A percentile compares a stretch with the other conserved stretches of the same genome.
These are phyloP conservation scores for Nicotiana tomentosiformis DNA, from an alignment of 257 asterid species.

Conservation along the genomic window DNA sequence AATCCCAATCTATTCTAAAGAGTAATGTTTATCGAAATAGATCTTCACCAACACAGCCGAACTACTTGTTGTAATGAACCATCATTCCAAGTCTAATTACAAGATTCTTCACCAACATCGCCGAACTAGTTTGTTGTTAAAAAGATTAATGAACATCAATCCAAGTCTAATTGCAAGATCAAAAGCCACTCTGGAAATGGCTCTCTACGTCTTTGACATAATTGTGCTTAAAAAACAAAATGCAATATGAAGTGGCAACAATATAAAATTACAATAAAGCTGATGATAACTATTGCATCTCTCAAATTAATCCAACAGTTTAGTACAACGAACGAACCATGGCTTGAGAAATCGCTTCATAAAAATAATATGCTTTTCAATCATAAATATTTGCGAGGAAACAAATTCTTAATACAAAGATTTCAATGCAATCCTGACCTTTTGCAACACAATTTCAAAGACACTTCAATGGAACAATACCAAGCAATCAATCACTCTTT, in stretches of 20 bases:
- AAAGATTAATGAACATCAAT: neutral
- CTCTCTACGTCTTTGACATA: neutral
- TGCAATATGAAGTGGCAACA: neutral
- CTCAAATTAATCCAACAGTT: neutral
- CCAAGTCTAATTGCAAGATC: neutral
- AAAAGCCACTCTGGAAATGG: neutral
- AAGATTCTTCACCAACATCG: too few relatives aligned
- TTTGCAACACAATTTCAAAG: slow-evolving; percentile 7
- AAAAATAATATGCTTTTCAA: neutral
- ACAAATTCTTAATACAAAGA: neutral
- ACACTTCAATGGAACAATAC: slow-evolving; percentile 18
- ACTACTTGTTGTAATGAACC: neutral
- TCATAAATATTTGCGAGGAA: neutral
- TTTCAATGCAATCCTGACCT: neutral
- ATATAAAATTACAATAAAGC: neutral
- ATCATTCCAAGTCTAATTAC: neutral
- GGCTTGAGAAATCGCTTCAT: neutral
- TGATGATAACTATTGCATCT: neutral
- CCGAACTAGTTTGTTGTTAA: neutral
- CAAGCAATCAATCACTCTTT: slow-evolving; percentile 70
- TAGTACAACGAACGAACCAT: neutral
- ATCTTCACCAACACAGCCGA: neutral
- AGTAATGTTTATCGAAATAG: neutral
- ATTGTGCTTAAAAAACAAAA: neutral
- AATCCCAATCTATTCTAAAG: neutral